These are phyloP conservation scores for Serendipita indica DNA, from an alignment of 768 basidiomycete species.

Conservation along the genomic window DNA sequence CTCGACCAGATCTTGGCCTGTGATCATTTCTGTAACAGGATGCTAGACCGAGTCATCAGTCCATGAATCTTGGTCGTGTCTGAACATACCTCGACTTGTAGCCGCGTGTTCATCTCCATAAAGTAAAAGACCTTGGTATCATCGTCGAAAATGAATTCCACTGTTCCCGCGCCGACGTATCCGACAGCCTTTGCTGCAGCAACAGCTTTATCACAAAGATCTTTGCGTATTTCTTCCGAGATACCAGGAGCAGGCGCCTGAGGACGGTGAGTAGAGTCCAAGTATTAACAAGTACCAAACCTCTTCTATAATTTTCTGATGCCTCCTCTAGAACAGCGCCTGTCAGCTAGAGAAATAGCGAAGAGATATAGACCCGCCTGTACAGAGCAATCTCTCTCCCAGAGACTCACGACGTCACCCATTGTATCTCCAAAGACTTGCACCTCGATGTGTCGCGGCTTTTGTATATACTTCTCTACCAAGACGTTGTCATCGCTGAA, in stretches of 20 bases:
- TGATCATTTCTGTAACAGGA: conserved; percentile 91
- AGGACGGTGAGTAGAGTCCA: not conserved
- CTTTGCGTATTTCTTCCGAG: conserved; percentile 58
- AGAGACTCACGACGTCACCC: conserved; percentile 81
- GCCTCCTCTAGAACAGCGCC: conserved; percentile 33
- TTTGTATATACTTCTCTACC: conserved; percentile 77
- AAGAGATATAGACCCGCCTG: conserved; percentile 27
- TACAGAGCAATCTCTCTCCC: conserved; percentile 89
- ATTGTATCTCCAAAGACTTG: conserved; percentile 80
- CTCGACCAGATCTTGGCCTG: conserved; percentile 84
- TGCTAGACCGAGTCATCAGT: conserved; percentile 26
- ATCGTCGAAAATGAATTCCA: conserved; percentile 96
- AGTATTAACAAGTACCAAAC: conserved; percentile 25
- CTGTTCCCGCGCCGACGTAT: conserved; percentile 83
- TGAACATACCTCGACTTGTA: conserved; percentile 52
- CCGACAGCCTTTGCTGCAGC: conserved; percentile 86
- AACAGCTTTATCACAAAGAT: conserved; percentile 73
- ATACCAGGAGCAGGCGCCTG: conserved; percentile 87
- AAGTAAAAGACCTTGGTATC: conserved; percentile 79
- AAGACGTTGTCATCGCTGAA: conserved; percentile 81
- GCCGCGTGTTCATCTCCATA: conserved; percentile 90
- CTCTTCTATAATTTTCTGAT: conserved; percentile 94
- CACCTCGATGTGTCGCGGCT: conserved; percentile 84
- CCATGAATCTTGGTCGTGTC: not conserved
- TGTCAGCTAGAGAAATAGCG: not conserved